phyloP scores from a whole-genome alignment of 495 filamentous ascomycete genomes.

The Mytilinidion resinicola region DNA sequence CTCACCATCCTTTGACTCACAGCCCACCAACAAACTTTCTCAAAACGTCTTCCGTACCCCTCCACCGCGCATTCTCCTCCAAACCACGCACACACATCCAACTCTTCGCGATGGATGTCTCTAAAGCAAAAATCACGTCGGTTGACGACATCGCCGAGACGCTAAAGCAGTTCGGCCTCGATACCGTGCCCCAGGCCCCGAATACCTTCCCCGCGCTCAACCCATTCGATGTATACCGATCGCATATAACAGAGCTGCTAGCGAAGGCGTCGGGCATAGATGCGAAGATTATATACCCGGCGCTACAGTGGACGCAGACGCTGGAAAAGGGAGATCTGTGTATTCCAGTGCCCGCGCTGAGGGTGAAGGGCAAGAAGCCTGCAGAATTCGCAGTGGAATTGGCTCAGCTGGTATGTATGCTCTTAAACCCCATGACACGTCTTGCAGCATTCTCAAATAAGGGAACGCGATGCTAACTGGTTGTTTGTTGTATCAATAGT shows the following conservation, averaged over 20 bases:
- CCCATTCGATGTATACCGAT: conserved; percentile 80
- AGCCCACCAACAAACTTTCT: background rate
- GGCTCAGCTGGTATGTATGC: conserved; percentile 6
- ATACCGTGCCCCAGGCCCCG: conserved; percentile 18
- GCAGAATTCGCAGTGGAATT: conserved; percentile 14
- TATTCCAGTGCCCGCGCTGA: conserved; percentile 70
- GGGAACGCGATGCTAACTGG: no score
- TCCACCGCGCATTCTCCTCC: conserved; percentile 3
- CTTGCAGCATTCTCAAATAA: no score
- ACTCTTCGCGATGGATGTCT: conserved; percentile 8
- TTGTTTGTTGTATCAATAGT: conserved; percentile 37
- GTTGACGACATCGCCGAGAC: conserved; percentile 18
- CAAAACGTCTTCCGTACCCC: background rate
- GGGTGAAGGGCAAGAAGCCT: conserved; percentile 61
- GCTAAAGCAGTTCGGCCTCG: conserved; percentile 18
- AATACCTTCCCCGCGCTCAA: conserved; percentile 60
- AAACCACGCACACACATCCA: background rate
- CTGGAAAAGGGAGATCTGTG: conserved; percentile 87
- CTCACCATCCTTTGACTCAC: conserved; percentile 21
- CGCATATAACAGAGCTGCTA: conserved; percentile 70
- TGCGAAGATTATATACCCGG: conserved; percentile 65
- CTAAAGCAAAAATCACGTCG: conserved; percentile 1
- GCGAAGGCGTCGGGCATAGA: conserved; percentile 66
- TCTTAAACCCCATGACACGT: no score
- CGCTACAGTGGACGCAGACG: conserved; percentile 72